Evolutionary conservation across 805 yeast species (phyloP).

Genomic region (Starmerella kuoi): DNA sequence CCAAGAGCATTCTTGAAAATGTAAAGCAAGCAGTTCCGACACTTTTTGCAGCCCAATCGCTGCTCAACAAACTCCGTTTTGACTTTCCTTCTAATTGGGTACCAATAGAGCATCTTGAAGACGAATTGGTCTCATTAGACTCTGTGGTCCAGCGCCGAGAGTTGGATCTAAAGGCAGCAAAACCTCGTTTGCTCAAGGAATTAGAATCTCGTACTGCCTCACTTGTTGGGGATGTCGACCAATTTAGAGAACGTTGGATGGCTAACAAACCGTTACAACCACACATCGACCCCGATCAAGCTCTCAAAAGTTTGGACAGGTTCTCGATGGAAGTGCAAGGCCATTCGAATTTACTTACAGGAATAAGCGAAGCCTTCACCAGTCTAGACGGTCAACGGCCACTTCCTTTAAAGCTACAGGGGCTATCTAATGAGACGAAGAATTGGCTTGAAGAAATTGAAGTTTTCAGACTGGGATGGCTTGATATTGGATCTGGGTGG

Average conservation of each 20-base stretch:
- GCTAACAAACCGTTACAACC: slow-evolving; percentile 12
- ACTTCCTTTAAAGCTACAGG: background rate
- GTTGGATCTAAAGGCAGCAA: background rate
- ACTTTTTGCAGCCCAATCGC: background rate
- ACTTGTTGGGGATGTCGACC: background rate
- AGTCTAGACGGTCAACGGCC: background rate
- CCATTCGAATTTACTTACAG: background rate
- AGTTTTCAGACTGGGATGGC: background rate
- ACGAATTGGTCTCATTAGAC: slow-evolving; percentile 4
- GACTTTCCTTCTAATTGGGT: slow-evolving; percentile 3
- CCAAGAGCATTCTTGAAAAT: background rate
- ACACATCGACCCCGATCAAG: slow-evolving; percentile 5
- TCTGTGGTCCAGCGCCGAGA: background rate
- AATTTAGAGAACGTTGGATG: slow-evolving; percentile 4
- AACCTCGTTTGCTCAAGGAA: slow-evolving; percentile 32
- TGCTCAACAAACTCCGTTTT: background rate
- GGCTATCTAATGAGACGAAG: background rate
- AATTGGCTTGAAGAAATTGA: background rate
- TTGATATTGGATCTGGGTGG: background rate
- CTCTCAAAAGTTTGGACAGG: background rate
- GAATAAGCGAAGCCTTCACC: background rate
- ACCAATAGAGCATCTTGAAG: background rate
- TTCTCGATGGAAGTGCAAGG: background rate
- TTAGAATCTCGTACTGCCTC: slow-evolving; percentile 6
- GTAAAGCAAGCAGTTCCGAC: background rate